Conservation (phyloP, 108 stramenopile genomes). For the Heterococcus sp. region DNA sequence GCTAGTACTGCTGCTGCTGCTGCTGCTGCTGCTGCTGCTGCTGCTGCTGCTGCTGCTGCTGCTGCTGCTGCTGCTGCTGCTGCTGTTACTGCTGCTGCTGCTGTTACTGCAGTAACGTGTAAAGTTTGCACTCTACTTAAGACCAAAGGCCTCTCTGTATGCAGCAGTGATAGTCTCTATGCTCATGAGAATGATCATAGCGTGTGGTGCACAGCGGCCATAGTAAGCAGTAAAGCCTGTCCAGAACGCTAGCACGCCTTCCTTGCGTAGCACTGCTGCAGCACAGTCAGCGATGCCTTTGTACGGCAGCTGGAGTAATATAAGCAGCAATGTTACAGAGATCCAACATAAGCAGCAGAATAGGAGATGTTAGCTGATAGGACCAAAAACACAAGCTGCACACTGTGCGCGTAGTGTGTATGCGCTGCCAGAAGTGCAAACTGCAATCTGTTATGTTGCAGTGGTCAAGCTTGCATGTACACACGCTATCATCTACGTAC, state of each 20-base stretch:
- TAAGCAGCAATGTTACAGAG: too few relatives aligned
- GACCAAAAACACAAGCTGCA: too few relatives aligned
- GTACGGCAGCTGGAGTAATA: conserved; percentile 80
- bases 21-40: neutral
- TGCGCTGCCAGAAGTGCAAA: too few relatives aligned
- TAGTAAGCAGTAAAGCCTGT: conserved; percentile 92
- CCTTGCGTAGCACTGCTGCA: conserved; percentile 68
- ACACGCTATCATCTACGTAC: too few relatives aligned
- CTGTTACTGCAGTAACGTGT: neutral
- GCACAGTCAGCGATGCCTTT: conserved; percentile 80
- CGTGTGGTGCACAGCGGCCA: conserved; percentile 95
- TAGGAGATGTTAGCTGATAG: too few relatives aligned
- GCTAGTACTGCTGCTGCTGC: neutral
- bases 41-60: neutral
- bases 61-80: neutral
- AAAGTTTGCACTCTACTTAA: neutral
- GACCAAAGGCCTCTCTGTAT: conserved; percentile 37
- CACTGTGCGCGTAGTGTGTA: too few relatives aligned
- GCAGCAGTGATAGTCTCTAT: conserved; percentile 80
- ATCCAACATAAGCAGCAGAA: too few relatives aligned
- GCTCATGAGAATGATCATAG: conserved; percentile 94
- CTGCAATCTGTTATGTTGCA: too few relatives aligned
- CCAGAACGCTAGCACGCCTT: conserved; percentile 90
- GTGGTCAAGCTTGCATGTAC: too few relatives aligned
- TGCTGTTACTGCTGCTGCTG: neutral